These are phyloP conservation scores for Claviceps sorghi DNA, from an alignment of 2,329 filamentous ascomycete species.

Conservation along the genomic window DNA sequence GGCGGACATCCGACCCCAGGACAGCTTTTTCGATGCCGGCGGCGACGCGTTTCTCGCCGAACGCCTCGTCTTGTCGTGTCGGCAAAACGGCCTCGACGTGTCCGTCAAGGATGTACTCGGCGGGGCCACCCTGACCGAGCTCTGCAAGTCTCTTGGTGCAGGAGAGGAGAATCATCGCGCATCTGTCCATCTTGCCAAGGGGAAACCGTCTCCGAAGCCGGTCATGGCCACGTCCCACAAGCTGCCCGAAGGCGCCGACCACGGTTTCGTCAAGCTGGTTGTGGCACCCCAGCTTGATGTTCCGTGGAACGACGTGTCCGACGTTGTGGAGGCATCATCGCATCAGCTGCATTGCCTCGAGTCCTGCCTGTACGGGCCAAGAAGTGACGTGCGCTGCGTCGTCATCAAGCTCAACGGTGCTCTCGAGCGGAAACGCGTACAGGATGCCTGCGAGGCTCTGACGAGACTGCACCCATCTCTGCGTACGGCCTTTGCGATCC, in stretches of 20 bases:
- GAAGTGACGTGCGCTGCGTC: constrained; percentile 33
- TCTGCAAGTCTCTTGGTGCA: constrained; percentile 23
- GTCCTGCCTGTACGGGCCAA: constrained; percentile 27
- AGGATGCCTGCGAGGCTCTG: constrained; percentile 31
- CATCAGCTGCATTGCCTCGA: constrained; percentile 35
- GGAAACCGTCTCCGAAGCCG: constrained; percentile 3
- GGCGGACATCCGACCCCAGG: constrained; percentile 24
- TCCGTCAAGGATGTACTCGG: constrained; percentile 28
- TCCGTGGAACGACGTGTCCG: constrained; percentile 27
- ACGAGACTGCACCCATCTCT: constrained; percentile 34
- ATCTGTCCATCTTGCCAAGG: not conserved
- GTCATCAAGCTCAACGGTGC: constrained; percentile 32
- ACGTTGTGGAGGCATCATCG: constrained; percentile 33
- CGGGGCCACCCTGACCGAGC: constrained; percentile 27
- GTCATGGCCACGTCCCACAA: constrained; percentile 2
- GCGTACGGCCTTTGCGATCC: constrained; percentile 36
- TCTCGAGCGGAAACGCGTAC: constrained; percentile 27
- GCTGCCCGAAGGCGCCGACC: constrained; percentile 9
- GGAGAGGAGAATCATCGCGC: constrained; percentile 3
- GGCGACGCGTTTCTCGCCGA: constrained; percentile 31
- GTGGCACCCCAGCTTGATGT: constrained; percentile 29
- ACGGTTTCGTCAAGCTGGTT: constrained; percentile 24
- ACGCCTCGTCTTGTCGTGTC: constrained; percentile 29
- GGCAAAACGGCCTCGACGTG: constrained; percentile 26
- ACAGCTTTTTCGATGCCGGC: constrained; percentile 31